Evolutionary conservation across 371 early-diverging fungal genomes (phyloP).

Genomic region (Parasitella parasitica): DNA sequence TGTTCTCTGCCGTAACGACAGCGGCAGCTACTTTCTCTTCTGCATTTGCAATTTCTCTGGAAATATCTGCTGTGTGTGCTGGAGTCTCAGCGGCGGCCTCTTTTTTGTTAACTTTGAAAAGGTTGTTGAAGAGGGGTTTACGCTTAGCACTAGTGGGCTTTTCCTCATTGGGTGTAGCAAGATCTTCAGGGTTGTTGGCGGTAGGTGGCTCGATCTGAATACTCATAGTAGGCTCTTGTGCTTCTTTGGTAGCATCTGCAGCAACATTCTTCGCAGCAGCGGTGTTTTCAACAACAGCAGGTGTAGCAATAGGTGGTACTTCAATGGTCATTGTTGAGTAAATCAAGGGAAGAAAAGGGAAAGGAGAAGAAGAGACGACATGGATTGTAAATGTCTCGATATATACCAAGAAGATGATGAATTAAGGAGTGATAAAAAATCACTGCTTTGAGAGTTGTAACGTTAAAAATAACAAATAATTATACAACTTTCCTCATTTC

Average conservation of each 20-base stretch:
- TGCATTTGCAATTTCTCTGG: not conserved
- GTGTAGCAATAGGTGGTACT: constrained; percentile 3
- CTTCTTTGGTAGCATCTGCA: not conserved
- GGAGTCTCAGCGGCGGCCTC: not conserved
- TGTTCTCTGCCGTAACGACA: not conserved
- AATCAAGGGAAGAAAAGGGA: not conserved
- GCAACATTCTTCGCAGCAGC: not conserved
- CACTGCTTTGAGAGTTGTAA: not conserved
- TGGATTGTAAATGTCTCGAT: not conserved
- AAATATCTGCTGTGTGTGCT: not conserved
- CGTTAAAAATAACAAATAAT: not conserved
- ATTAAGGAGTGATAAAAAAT: not conserved
- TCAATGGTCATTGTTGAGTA: not conserved
- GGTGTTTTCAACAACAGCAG: not conserved
- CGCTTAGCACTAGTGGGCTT: not conserved
- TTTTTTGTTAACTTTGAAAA: not conserved
- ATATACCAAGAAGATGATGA: not conserved
- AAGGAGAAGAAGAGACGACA: not conserved
- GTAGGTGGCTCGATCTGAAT: constrained; percentile 11
- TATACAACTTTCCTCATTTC: not conserved
- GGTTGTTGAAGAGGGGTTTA: not conserved
- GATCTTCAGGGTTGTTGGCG: not conserved
- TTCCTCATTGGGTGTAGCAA: constrained; percentile 4
- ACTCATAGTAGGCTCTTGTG: not conserved
- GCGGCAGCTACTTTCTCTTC: not conserved